Evolutionary conservation across 176 grass and related monocot genomes (phyloP), one percentile per base, ranked within the genome.

Genomic region (Coix lacrymajobi): DNA sequence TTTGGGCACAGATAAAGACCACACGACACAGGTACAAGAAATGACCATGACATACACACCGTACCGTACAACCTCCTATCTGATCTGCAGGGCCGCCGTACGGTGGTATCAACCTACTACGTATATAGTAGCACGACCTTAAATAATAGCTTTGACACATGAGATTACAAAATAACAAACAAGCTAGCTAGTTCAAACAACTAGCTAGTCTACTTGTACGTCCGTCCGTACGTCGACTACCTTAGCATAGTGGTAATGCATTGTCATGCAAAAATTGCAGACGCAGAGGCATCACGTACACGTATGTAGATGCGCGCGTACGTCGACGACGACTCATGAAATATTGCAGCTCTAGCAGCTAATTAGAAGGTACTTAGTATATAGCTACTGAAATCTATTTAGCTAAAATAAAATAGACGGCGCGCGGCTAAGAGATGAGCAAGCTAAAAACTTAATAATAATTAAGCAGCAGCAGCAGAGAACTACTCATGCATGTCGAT

Each of bases 1-100:
- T 87, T 91, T 91, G 81, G 74, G 37, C 79, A 38, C 87, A 84
- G 87, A 84, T 89, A 84, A 87, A 92, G 90, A 81, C 83, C 66
- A 89, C 28, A 88, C 85, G 63, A 85, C 82, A 25, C 54, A 76
- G 69, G 54, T 84, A 90, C 77, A 85, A 77, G 76, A 81, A 85
- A 77, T 78, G 80, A 88, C 77, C 76, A 88, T 76, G 63, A 73
- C 73, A 15, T 37, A 69, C 73, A 15, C 66, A 69, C 20, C 34
- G 38, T 69, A 69, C 38, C 57, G 49, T 69, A 69, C 69, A 71
- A 51, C 26, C 51, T 66, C 51, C 77, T 56, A 34, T 32, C 51
- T 44, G 25, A 61, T 11, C 57, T 29, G 11, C 11, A 11, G 36
- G 31, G 52, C 8, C 52, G 22, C 86, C 73, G 65, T 83, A 77